These are phyloP conservation scores for Trichoderma pleuroti DNA, from an alignment of 2,329 filamentous ascomycete species.

Conservation along the genomic window DNA sequence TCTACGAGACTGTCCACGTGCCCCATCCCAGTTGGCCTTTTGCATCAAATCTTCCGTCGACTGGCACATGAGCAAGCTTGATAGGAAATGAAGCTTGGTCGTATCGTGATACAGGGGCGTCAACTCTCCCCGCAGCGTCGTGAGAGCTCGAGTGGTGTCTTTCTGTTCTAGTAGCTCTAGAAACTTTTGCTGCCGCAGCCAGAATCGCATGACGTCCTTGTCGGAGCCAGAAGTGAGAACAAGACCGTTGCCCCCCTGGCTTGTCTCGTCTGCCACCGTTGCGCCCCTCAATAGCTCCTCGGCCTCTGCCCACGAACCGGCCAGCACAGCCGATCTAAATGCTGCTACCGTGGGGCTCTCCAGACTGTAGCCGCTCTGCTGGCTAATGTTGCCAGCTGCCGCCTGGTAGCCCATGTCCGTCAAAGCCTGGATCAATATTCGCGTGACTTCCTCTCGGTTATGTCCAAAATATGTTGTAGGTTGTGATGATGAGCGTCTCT, in stretches of 20 bases:
- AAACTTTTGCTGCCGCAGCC: conserved; percentile 90
- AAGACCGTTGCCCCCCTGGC: conserved; percentile 54
- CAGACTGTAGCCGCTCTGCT: conserved; percentile 81
- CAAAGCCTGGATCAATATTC: conserved; percentile 87
- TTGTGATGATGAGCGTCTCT: conserved; percentile 24
- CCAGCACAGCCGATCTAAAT: conserved; percentile 75
- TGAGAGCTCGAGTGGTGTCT: conserved; percentile 69
- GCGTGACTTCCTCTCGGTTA: conserved; percentile 85
- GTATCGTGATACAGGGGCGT: conserved; percentile 81
- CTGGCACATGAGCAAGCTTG: conserved; percentile 86
- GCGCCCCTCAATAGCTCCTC: conserved; percentile 71
- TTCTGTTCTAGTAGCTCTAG: conserved; percentile 79
- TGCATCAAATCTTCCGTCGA: conserved; percentile 70
- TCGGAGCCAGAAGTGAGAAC: conserved; percentile 74
- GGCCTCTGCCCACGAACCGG: conserved; percentile 80
- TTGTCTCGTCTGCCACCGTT: conserved; percentile 33
- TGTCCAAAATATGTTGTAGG: conserved; percentile 69
- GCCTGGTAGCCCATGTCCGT: conserved; percentile 80
- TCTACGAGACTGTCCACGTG: conserved; percentile 69
- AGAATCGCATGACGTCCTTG: conserved; percentile 76
- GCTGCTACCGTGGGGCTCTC: conserved; percentile 84
- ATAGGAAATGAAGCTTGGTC: conserved; percentile 73
- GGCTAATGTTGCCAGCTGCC: conserved; percentile 70
- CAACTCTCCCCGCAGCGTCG: conserved; percentile 81
- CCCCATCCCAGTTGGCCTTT: conserved; percentile 83